Evolutionary conservation across 345 rosid species (phyloP), one percentile per base, ranked within the genome.

Genomic region (Citropsis articulata): DNA sequence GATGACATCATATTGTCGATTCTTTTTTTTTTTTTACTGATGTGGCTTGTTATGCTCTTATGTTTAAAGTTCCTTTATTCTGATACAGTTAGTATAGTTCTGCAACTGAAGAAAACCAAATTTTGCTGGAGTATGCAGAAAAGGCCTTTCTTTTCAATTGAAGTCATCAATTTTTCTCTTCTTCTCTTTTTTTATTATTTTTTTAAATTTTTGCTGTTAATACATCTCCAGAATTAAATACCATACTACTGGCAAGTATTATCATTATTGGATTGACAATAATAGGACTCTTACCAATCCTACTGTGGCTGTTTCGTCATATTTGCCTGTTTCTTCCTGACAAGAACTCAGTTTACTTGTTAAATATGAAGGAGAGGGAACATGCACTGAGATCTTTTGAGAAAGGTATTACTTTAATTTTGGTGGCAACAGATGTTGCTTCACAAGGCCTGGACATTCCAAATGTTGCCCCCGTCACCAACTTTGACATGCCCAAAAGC

Each of bases 391-490:
- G 75, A 67, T 86, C 82, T 42, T 89, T 89, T 66, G 86, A 86
- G 42, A 81, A 75, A 3, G 90, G 89, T 57, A 38, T 72, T 12
- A 84, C 85, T 70, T 88, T 90, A 24, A 89, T 87, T 45, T 55
- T 89, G 84, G 92, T 89, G 64, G 92, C 92, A 55, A 89, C 90
- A 22, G 92, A 89, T 71, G 92, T 89, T 78, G 92, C 92, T 22
- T 80, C 92, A 1, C 79, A 90, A 33, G 90, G 90, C 22, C 83
- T 89, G 40, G 92, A 89, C 73, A 81, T 89, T 16, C 92, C 90
- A 0, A 76, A 72, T 31, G 90, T 89, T 55, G 83, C 92, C 21
- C 92, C 83, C 78, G 92, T 89, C 27, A 79, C 87, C 57, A 89
- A 89, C 68, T 89, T 82, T 71, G 92, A 89, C 82, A 77, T 89